Conservation (phyloP, 2,329 filamentous ascomycete genomes). For the Byssoonygena ceratinophila region DNA sequence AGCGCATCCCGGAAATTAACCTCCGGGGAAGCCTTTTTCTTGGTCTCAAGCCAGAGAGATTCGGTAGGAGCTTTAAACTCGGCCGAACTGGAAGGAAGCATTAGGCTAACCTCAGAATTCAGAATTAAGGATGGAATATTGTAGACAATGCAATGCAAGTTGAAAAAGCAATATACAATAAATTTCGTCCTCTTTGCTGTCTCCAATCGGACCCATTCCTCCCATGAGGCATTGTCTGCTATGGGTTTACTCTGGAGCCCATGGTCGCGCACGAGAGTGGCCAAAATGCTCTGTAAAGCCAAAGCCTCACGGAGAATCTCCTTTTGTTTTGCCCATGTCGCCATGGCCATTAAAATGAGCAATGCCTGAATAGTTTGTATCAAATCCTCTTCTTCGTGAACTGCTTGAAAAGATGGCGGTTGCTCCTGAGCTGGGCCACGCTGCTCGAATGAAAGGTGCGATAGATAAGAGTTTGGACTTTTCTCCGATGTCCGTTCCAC, state of each 20-base stretch:
- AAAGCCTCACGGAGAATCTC: constrained; percentile 47
- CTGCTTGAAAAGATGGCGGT: constrained; percentile 33
- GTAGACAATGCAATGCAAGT: constrained; percentile 52
- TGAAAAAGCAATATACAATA: constrained; percentile 49
- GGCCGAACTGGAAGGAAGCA: constrained; percentile 38
- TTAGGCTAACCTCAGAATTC: constrained; percentile 45
- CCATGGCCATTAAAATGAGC: constrained; percentile 48
- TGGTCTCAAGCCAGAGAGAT: constrained; percentile 5
- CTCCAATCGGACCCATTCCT: constrained; percentile 46
- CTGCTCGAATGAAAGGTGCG: constrained; percentile 23
- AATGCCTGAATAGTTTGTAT: constrained; percentile 25
- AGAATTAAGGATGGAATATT: constrained; percentile 50
- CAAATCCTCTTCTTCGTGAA: constrained; percentile 1
- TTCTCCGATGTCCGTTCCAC: constrained; percentile 12
- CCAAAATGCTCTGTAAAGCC: constrained; percentile 46
- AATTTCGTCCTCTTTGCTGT: constrained; percentile 45
- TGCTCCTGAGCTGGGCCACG: constrained; percentile 24
- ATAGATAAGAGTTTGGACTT: constrained; percentile 28
- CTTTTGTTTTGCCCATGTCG: constrained; percentile 49
- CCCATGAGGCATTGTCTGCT: constrained; percentile 41
- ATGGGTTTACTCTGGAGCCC: constrained; percentile 32
- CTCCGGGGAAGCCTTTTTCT: constrained; percentile 18
- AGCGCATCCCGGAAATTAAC: constrained; percentile 38
- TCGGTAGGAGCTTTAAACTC: constrained; percentile 10
- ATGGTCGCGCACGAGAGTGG: constrained; percentile 46